These are phyloP conservation scores for Suhomyces bolitotheri DNA, from an alignment of 1,139 yeast species.

Conservation along the genomic window DNA sequence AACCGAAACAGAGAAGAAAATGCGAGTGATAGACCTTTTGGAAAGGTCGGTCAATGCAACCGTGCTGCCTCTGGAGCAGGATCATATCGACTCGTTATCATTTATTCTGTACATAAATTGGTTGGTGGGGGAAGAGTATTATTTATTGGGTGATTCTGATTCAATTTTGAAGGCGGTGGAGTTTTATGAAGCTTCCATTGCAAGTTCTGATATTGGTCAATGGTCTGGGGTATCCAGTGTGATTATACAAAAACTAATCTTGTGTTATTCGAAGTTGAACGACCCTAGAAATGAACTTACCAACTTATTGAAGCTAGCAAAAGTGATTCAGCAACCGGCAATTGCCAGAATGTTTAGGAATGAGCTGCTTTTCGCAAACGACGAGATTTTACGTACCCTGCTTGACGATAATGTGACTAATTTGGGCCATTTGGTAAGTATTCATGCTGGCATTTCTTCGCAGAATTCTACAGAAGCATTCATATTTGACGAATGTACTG, in stretches of 20 bases:
- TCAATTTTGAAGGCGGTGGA: slow-evolving; percentile 37
- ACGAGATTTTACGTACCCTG: neutral
- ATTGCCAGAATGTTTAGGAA: neutral
- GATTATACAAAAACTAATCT: slow-evolving; percentile 28
- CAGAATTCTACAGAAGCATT: slow-evolving; percentile 16
- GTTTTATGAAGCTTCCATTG: slow-evolving; percentile 34
- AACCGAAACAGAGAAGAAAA: slow-evolving; percentile 1
- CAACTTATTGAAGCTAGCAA: slow-evolving; percentile 3
- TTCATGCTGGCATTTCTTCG: slow-evolving; percentile 3
- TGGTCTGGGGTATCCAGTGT: slow-evolving; percentile 18
- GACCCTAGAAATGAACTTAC: slow-evolving; percentile 9
- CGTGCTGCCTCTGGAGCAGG: slow-evolving; percentile 1
- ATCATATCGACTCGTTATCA: slow-evolving; percentile 17
- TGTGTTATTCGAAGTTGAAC: slow-evolving; percentile 22
- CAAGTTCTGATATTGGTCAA: slow-evolving; percentile 6
- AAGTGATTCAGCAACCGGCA: neutral
- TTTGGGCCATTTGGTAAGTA: slow-evolving; percentile 2
- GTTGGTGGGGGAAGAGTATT: slow-evolving; percentile 51
- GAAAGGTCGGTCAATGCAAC: slow-evolving; percentile 24
- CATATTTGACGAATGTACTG: slow-evolving; percentile 21
- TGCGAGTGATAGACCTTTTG: slow-evolving; percentile 27
- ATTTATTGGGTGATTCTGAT: slow-evolving; percentile 25
- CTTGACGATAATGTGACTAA: slow-evolving; percentile 4
- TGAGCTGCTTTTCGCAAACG: slow-evolving; percentile 1
- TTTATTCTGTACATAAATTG: slow-evolving; percentile 46